Base-by-base conservation (phyloP, 176 grass and related monocot genomes). In the Musa troglodytarum region DNA sequence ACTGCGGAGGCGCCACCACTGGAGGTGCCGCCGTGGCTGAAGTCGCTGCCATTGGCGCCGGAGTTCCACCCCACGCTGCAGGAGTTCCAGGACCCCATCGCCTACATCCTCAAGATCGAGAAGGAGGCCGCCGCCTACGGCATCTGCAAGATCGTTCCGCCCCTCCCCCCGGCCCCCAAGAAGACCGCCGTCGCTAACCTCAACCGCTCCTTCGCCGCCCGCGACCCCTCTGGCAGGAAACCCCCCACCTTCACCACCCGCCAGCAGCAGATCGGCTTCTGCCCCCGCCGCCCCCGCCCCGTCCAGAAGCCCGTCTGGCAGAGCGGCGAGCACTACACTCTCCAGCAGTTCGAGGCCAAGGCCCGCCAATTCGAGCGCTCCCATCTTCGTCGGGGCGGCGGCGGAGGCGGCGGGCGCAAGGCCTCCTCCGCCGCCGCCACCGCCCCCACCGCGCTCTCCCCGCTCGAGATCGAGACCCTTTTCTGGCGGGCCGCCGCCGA, bases 61-160 rank as follows among this genome's bases (percentile, higher is more conserved):
- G 95, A 94, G 86, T 94, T 89, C 86, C 91, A 59, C 78, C 95
- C 95, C 53, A 93, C 86, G 2, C 72, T 53, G 29, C 78, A 81
- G 10, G 95, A 99, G 80, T 99, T 99, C 86, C 82, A 69, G 26
- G 95, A 99, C 81, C 95, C 95, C 49, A 72, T 99, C 29, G 84
- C 86, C 21, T 99, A 99, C 82, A 81, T 94, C 23, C 83, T 91
- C 53, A 94, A 81, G 81, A 91, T 99, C 95, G 86, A 90, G 82
- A 74, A 85, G 68, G 69, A 69, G 71, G 95, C 88, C 2, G 85
- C 88, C 26, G 72, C 82, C 76, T 99, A 77, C 81, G 90, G 90
- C 53, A 82, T 93, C 75, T 99, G 95, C 81, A 99, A 99, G 88
- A 85, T 99, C 52, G 83, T 99, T 0, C 90, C 90, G 14, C 95